These are phyloP conservation scores for Crotalaria pallida DNA, from an alignment of 306 rosid genomes.

Conservation along the genomic window DNA sequence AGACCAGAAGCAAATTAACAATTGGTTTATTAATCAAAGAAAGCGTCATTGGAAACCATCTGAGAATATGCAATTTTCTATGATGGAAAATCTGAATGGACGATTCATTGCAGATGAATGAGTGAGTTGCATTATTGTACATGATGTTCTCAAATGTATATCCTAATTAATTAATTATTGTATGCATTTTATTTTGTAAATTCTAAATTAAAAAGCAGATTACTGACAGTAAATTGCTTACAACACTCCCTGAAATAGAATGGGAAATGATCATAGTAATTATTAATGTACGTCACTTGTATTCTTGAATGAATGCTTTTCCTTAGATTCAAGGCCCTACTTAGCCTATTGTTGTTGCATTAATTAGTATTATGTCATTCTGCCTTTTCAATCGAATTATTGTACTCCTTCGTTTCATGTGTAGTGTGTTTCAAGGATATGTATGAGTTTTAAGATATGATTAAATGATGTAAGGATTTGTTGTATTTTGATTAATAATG, in stretches of 20 bases:
- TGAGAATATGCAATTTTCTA: constrained; percentile 70
- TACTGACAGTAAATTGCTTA: constrained; percentile 30
- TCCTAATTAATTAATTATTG: constrained; percentile 14
- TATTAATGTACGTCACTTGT: constrained; percentile 24
- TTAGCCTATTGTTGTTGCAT: neutral
- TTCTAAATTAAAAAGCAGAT: constrained; percentile 28
- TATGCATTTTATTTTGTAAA: constrained; percentile 36
- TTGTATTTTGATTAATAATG: too few species aligned
- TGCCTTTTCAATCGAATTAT: neutral
- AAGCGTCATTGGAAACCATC: constrained; percentile 98
- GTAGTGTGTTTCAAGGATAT: too few species aligned
- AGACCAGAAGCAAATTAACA: constrained; percentile 92
- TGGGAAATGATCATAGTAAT: constrained; percentile 27
- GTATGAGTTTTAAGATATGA: too few species aligned
- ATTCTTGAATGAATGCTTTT: constrained; percentile 27
- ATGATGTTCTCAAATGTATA: constrained; percentile 29
- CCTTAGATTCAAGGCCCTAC: neutral
- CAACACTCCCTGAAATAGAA: constrained; percentile 7
- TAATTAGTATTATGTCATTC: neutral
- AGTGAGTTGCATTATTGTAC: constrained; percentile 18
- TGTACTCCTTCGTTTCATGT: too few species aligned
- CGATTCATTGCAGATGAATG: constrained; percentile 45
- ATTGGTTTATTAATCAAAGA: constrained; percentile 95
- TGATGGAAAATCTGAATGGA: constrained; percentile 60
- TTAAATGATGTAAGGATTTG: too few species aligned